Percentiles rank a stretch among this genome's conserved stretches.
phyloP scores from a whole-genome alignment of 1,284 basidiomycete species.

The Malassezia sp. region DNA sequence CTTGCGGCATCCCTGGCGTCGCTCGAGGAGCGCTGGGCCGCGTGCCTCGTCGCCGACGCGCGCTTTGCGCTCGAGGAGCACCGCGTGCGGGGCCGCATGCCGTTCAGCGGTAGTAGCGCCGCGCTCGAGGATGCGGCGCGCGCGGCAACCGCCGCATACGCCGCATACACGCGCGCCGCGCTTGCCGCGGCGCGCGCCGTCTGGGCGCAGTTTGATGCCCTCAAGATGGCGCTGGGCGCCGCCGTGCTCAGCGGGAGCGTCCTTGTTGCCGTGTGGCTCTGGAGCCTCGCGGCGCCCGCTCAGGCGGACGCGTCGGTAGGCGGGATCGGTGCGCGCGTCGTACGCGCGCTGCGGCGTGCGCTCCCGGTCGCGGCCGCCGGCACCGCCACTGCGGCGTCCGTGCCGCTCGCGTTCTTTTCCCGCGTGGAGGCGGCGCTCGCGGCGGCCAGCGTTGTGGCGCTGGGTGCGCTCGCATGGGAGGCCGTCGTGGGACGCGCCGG shows the following conservation, averaged over 20 bases:
- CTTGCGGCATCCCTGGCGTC: slow-evolving; percentile 49
- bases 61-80: slow-evolving; percentile 17
- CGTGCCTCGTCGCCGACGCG: slow-evolving; percentile 28
- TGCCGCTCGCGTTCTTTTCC: neutral
- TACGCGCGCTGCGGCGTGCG: neutral
- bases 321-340: neutral
- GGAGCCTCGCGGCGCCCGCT: neutral
- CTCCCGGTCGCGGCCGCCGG: too few relatives aligned
- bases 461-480: too few relatives aligned
- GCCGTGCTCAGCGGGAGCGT: slow-evolving; percentile 42
- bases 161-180: slow-evolving; percentile 57
- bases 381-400: neutral
- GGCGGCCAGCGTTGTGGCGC: too few relatives aligned
- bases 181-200: slow-evolving; percentile 65
- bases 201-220: slow-evolving; percentile 86
- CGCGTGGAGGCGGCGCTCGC: too few relatives aligned
- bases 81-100: too few relatives aligned
- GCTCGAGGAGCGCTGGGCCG: slow-evolving; percentile 26
- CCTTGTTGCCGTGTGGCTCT: neutral
- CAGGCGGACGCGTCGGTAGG: neutral
- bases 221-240: slow-evolving; percentile 61
- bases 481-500: neutral
- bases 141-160: slow-evolving; percentile 24
- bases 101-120: slow-evolving; percentile 18
- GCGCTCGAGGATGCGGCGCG: slow-evolving; percentile 13